phyloP scores from a whole-genome alignment of 805 yeast genomes.

The Zygosaccharomyces rouxii region DNA sequence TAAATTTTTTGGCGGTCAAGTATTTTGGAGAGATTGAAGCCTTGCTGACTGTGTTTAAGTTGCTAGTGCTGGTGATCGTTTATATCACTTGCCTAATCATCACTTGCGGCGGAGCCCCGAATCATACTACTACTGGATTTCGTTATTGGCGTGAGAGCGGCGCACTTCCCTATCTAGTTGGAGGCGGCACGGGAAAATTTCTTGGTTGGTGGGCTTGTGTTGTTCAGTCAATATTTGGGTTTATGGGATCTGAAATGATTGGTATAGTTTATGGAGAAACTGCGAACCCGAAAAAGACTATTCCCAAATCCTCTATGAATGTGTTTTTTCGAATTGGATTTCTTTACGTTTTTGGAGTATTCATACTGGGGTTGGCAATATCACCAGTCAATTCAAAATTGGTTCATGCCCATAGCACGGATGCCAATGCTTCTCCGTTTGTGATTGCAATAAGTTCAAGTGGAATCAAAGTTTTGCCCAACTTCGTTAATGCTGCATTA shows the following conservation, averaged over 20 bases:
- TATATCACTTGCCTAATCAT: constrained; percentile 59
- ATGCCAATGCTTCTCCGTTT: constrained; percentile 77
- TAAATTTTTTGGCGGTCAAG: constrained; percentile 37
- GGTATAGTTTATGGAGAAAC: constrained; percentile 76
- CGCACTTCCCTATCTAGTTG: constrained; percentile 46
- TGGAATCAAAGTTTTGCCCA: constrained; percentile 63
- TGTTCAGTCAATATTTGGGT: constrained; percentile 66
- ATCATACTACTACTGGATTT: constrained; percentile 68
- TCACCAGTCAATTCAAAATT: constrained; percentile 52
- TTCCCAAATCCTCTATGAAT: constrained; percentile 67
- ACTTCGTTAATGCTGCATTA: constrained; percentile 73
- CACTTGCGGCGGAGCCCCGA: constrained; percentile 76
- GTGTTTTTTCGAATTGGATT: constrained; percentile 65
- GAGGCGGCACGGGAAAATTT: constrained; percentile 50
- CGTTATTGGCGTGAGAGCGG: constrained; percentile 70
- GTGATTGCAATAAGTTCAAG: constrained; percentile 70
- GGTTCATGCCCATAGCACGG: constrained; percentile 46
- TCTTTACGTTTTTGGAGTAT: constrained; percentile 58
- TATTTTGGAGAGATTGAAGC: constrained; percentile 47
- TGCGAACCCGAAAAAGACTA: constrained; percentile 58
- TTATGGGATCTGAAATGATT: constrained; percentile 63
- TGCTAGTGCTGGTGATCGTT: constrained; percentile 60
- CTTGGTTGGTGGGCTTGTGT: constrained; percentile 59
- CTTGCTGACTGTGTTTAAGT: constrained; percentile 57
- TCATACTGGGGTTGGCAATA: constrained; percentile 65